Percentiles rank a stretch among this genome's conserved stretches.
Conservation (phyloP, 2,329 filamentous ascomycete genomes). For the Cercospora citrullina region DNA sequence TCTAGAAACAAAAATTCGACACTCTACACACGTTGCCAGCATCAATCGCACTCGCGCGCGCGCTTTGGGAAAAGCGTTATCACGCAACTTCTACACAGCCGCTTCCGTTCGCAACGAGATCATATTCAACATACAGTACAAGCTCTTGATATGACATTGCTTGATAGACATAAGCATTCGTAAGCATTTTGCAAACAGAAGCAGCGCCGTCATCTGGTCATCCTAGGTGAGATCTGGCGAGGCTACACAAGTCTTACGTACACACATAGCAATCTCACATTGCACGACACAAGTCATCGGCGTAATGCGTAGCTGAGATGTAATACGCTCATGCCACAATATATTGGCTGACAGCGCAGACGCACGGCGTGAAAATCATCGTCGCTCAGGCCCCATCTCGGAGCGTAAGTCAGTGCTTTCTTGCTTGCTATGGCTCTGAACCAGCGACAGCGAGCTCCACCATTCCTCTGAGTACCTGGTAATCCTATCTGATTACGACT, state of each 20-base stretch:
- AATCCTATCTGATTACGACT: not conserved
- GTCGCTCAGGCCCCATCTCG: not conserved
- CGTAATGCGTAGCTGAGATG: not conserved
- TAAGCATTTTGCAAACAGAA: not conserved
- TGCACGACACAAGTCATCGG: not conserved
- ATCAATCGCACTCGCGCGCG: not conserved
- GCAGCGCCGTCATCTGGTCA: not conserved
- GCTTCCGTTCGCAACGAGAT: not conserved
- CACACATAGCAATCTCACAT: not conserved
- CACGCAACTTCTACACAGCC: not conserved
- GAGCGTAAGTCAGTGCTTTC: not conserved
- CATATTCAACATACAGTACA: not conserved
- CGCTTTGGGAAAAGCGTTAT: not conserved
- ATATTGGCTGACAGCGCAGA: not conserved
- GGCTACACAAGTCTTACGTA: not conserved
- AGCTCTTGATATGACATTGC: not conserved
- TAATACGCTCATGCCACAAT: not conserved
- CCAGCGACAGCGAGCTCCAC: not conserved
- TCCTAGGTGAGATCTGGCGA: not conserved
- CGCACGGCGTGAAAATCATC: not conserved
- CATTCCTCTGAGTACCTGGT: not conserved
- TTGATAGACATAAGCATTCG: not conserved
- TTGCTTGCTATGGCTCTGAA: not conserved
- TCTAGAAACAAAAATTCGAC: not conserved
- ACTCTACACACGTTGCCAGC: not conserved